A percentile compares a stretch with the other conserved stretches of the same genome.
Evolutionary conservation across 1,139 yeast species (phyloP).

Genomic region (Zhuliangozyma blackwelliae): DNA sequence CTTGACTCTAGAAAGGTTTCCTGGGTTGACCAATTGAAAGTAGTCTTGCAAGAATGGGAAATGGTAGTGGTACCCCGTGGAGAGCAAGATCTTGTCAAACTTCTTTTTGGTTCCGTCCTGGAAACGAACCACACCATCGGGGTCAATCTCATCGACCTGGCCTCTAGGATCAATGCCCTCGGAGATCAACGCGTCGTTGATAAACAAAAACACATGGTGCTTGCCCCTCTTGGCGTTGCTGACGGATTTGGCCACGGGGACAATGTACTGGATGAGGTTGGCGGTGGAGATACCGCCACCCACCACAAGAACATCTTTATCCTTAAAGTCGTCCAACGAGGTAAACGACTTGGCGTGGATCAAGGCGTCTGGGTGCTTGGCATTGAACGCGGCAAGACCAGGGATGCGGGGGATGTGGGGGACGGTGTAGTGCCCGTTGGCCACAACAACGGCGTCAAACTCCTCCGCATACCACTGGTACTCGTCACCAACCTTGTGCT

Average conservation of each 20-base stretch:
- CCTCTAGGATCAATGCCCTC: conserved; percentile 31
- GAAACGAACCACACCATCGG: conserved; percentile 23
- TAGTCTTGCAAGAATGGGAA: conserved; percentile 25
- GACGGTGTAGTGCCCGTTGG: conserved; percentile 53
- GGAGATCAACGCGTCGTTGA: conserved; percentile 34
- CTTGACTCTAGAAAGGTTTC: conserved; percentile 24
- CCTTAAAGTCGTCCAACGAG: conserved; percentile 40
- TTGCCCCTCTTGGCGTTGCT: conserved; percentile 33
- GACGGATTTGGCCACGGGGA: conserved; percentile 37
- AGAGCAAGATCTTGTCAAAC: conserved; percentile 27
- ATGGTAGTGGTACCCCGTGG: conserved; percentile 38
- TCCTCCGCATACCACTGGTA: conserved; percentile 35
- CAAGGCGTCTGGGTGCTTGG: conserved; percentile 41
- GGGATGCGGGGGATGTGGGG: conserved; percentile 46
- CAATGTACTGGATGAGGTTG: conserved; percentile 48
- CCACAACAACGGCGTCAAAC: conserved; percentile 49
- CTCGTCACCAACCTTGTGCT: conserved; percentile 20
- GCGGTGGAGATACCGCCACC: conserved; percentile 51
- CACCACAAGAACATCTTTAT: conserved; percentile 41
- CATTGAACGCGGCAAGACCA: conserved; percentile 51
- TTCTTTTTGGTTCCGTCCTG: conserved; percentile 23
- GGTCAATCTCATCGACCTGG: conserved; percentile 21
- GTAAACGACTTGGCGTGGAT: conserved; percentile 60
- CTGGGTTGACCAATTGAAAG: conserved; percentile 21
- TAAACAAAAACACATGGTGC: conserved; percentile 26